Evolutionary conservation across 2,329 filamentous ascomycete species (phyloP).

Genomic region (Curvularia spicifera): DNA sequence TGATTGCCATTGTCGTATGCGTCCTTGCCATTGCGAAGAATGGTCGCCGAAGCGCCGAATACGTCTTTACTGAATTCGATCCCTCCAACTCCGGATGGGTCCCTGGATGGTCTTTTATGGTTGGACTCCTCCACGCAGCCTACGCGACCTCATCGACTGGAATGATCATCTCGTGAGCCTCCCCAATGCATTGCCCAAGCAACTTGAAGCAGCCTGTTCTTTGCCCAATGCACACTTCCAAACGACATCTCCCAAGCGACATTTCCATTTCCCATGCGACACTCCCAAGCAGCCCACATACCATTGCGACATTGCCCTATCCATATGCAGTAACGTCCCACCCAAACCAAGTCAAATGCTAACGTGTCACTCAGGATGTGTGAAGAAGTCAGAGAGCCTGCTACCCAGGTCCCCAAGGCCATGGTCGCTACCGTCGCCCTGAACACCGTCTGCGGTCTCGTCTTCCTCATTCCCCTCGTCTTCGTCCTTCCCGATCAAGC

Average conservation of each 20-base stretch:
- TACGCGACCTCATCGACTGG: conserved; percentile 78
- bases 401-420: conserved; percentile 73
- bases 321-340: conserved; percentile 24
- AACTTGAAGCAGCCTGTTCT: conserved; percentile 24
- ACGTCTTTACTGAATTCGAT: conserved; percentile 73
- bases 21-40: conserved; percentile 71
- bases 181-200: conserved; percentile 42
- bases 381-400: conserved; percentile 71
- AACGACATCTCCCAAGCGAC: conserved; percentile 28
- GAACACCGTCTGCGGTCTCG: conserved; percentile 69
- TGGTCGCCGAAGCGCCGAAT: conserved; percentile 67
- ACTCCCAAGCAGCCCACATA: conserved; percentile 17
- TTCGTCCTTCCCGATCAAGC: conserved; percentile 72
- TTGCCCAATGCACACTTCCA: conserved; percentile 30
- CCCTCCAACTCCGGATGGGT: conserved; percentile 69
- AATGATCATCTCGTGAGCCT: conserved; percentile 76
- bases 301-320: conserved; percentile 29
- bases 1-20: conserved; percentile 69
- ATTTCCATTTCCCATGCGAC: conserved; percentile 22
- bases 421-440: conserved; percentile 72
- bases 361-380: conserved; percentile 65
- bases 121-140: conserved; percentile 73
- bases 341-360: conserved; percentile 28
- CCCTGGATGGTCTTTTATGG: conserved; percentile 74
- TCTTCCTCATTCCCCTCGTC: conserved; percentile 72